Evolutionary conservation across 495 filamentous ascomycete species (phyloP), one percentile per base, ranked within the genome.

Genomic region (Parachaetomium inaequale): DNA sequence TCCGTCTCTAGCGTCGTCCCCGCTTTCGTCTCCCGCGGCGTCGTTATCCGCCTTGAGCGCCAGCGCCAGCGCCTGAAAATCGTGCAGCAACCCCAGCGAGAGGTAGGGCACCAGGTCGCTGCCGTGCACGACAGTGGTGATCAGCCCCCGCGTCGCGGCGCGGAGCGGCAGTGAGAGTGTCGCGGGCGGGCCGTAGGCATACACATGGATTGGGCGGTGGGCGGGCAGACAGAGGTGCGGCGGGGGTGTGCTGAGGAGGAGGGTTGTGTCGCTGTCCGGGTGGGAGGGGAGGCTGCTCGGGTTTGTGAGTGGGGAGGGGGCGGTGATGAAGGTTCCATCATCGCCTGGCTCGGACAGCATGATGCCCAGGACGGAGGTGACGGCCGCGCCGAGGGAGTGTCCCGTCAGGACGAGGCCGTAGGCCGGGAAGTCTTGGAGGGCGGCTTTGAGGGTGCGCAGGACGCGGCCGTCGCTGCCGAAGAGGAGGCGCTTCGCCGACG

Each of bases 381-480:
- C 89, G 34, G 85, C 88, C 17, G 85, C 89, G 26, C 89, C 89
- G 4, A 93, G 79, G 3, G 88, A 91, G 73, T 93, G 89, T 0
- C 89, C 89, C 25, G 87, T 88, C 2, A 93, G 74, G 0, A 93
- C 83, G 19, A 93, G 81, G 21, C 89, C 89, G 68, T 92, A 93
- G 32, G 87, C 85, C 3, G 81, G 74, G 61, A 86, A 88, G 54
- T 89, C 83, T 58, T 89, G 85, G 2, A 93, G 75, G 0, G 89
- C 88, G n/a, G 84, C 79, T 66, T 84, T 82, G 29, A 93, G 82
- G 0, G 85, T 89, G 52, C 81, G 77, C 62, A 93, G 80, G 2
- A 93, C 85, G 49, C 83, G 74, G 7, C 87, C 86, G 36, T 85
- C 85, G 17, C 77, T 76, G 19, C 85, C 86, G 67, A 86, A 84